Evolutionary conservation across 352 stramenopile genomes (phyloP).

Genomic region (Phytophthora hybrid): DNA sequence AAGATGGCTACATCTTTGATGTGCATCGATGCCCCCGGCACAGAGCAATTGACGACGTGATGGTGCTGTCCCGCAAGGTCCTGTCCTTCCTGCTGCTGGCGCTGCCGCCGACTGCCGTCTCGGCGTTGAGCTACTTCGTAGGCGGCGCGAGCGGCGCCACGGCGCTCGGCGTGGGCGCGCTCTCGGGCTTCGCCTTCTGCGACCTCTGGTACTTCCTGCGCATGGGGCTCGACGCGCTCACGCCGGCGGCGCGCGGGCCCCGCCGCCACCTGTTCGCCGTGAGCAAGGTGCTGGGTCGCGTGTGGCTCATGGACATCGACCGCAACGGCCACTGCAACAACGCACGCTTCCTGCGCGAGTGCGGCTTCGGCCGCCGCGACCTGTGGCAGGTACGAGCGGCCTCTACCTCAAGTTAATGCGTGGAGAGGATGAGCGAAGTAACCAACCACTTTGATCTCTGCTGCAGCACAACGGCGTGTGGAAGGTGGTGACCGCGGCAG

Average conservation of each 20-base stretch:
- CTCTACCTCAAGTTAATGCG: too few relatives aligned
- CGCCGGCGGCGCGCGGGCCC: constrained; percentile 23
- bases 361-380: constrained; percentile 77
- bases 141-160: constrained; percentile 28
- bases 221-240: constrained; percentile 47
- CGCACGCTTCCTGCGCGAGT: constrained; percentile 85
- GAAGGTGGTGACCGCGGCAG: constrained; percentile 54
- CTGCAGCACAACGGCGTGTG: constrained; percentile 79
- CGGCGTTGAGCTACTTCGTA: constrained; percentile 39
- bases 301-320: constrained; percentile 78
- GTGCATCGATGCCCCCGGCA: too few relatives aligned
- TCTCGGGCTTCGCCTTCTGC: constrained; percentile 73
- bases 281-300: constrained; percentile 54
- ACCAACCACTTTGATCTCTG: background rate
- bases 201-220: constrained; percentile 87
- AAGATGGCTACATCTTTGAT: too few relatives aligned
- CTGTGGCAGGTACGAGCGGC: constrained; percentile 81
- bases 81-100: constrained; percentile 62
- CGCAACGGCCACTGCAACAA: constrained; percentile 91
- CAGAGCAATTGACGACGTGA: constrained; percentile 12
- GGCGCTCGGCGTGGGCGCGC: constrained; percentile 42
- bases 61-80: constrained; percentile 49
- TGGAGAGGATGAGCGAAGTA: background rate
- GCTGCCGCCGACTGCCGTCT: constrained; percentile 49
- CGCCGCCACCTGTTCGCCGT: constrained; percentile 60